These are phyloP conservation scores for Boletus mariae DNA, from an alignment of 1,284 basidiomycete genomes.

Conservation along the genomic window DNA sequence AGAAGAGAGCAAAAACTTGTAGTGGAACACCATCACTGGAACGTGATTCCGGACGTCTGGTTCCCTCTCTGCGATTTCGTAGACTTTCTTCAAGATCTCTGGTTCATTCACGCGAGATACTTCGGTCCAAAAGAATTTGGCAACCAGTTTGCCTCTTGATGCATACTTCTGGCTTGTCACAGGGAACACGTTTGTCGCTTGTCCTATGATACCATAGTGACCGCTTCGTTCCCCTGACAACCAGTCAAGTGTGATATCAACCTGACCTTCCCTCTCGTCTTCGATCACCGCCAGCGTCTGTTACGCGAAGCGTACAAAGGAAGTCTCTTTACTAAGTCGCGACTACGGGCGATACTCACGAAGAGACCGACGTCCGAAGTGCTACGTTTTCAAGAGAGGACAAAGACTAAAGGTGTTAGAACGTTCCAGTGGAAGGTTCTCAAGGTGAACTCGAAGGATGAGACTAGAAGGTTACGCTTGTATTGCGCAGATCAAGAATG, in stretches of 20 bases:
- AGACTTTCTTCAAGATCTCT: conserved; percentile 14
- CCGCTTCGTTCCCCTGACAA: background rate
- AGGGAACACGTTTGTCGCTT: conserved; percentile 13
- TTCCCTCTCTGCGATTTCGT: conserved; percentile 2
- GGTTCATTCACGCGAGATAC: conserved; percentile 8
- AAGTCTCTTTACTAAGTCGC: too few relatives aligned
- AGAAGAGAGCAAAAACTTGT: conserved; percentile 4
- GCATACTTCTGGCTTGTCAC: background rate
- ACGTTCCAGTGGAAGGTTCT: too few relatives aligned
- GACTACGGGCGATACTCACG: too few relatives aligned
- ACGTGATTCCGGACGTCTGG: conserved; percentile 16
- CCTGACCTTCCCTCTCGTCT: background rate
- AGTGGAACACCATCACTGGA: conserved; percentile 11
- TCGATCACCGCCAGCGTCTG: background rate
- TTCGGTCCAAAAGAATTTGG: conserved; percentile 24
- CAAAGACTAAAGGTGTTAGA: too few relatives aligned
- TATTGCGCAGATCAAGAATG: too few relatives aligned
- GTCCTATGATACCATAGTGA: conserved; percentile 10
- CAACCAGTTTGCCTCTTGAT: conserved; percentile 4
- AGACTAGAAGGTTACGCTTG: too few relatives aligned
- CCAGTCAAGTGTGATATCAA: background rate
- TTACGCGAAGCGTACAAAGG: too few relatives aligned
- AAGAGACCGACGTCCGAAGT: too few relatives aligned
- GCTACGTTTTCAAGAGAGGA: too few relatives aligned
- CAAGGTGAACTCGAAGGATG: too few relatives aligned